Percentiles rank a stretch among this genome's conserved stretches.
Conservation (phyloP, 441 rosid genomes). For the Caryocar brasiliense region DNA sequence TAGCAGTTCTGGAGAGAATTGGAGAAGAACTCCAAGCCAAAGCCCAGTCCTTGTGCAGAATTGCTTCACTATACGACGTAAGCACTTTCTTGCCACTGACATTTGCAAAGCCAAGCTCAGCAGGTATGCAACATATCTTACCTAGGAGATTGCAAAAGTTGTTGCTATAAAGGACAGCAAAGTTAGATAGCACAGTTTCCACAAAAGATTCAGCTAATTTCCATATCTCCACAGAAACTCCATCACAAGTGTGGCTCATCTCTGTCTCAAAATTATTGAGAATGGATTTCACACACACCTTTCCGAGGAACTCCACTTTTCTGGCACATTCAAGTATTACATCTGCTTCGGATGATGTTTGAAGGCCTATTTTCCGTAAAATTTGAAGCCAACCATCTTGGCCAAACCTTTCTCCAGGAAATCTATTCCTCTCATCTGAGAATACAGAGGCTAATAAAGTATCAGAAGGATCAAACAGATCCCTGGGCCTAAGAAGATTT, state of each 20-base stretch:
- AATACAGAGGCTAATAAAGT: constrained; percentile 74
- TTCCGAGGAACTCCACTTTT: constrained; percentile 73
- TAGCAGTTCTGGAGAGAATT: constrained; percentile 58
- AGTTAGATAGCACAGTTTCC: constrained; percentile 73
- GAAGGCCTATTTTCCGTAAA: constrained; percentile 79
- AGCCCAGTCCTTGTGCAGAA: constrained; percentile 88
- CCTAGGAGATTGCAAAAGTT: constrained; percentile 75
- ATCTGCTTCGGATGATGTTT: constrained; percentile 65
- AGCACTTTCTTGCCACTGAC: constrained; percentile 76
- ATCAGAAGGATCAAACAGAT: constrained; percentile 89
- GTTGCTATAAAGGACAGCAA: constrained; percentile 76
- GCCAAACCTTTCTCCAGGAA: constrained; percentile 96
- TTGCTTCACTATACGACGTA: constrained; percentile 73
- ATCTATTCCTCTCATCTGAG: constrained; percentile 73
- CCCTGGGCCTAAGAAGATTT: constrained; percentile 63
- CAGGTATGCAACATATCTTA: constrained; percentile 78
- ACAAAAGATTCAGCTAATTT: constrained; percentile 82
- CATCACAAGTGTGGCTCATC: constrained; percentile 28
- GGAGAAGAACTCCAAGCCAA: constrained; percentile 94
- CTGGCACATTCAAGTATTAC: constrained; percentile 88
- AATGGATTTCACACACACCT: constrained; percentile 40
- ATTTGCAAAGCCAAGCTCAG: constrained; percentile 81
- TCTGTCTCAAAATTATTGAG: constrained; percentile 60
- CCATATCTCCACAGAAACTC: constrained; percentile 71
- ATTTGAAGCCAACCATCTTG: constrained; percentile 84